Percentiles rank a stretch among this genome's conserved stretches.
Conservation (phyloP, 2,329 filamentous ascomycete genomes). For the Salinomyces thailandicus region DNA sequence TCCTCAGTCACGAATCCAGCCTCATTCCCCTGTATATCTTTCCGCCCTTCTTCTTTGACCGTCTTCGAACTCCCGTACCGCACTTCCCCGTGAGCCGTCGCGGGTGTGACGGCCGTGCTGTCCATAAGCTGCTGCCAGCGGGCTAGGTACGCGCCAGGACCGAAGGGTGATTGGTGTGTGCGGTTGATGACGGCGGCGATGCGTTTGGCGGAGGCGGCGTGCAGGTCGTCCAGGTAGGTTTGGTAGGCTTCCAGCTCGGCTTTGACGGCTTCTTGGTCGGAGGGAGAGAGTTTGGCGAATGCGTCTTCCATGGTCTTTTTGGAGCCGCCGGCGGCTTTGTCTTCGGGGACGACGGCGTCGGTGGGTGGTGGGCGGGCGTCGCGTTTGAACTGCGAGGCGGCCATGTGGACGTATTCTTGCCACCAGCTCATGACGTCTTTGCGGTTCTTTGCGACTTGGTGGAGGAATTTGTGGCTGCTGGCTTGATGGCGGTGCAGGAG, state of each 20-base stretch:
- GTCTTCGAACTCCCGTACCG: constrained; percentile 31
- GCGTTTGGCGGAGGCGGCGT: constrained; percentile 42
- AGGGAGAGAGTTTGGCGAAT: constrained; percentile 37
- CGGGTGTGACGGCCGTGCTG: constrained; percentile 57
- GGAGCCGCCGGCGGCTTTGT: constrained; percentile 34
- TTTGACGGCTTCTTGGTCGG: constrained; percentile 39
- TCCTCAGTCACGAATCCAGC: constrained; percentile 17
- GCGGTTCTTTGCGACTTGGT: constrained; percentile 57
- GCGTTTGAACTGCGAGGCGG: constrained; percentile 45
- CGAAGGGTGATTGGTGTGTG: constrained; percentile 37
- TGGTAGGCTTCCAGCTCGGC: constrained; percentile 50
- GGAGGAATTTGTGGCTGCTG: constrained; percentile 58
- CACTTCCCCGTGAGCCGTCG: constrained; percentile 40
- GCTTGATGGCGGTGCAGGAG: constrained; percentile 55
- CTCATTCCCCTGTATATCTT: constrained; percentile 26
- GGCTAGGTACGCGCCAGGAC: constrained; percentile 61
- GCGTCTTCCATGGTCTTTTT: constrained; percentile 32
- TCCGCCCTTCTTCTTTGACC: constrained; percentile 27
- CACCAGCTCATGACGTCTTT: constrained; percentile 54
- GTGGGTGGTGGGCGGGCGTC: constrained; percentile 17
- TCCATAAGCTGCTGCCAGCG: constrained; percentile 65
- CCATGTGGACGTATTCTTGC: constrained; percentile 49
- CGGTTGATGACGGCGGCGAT: constrained; percentile 47
- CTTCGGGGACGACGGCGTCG: constrained; percentile 9
- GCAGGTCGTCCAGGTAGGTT: constrained; percentile 48